phyloP scores from a whole-genome alignment of 768 basidiomycete species.

The Lactarius akahatsu region DNA sequence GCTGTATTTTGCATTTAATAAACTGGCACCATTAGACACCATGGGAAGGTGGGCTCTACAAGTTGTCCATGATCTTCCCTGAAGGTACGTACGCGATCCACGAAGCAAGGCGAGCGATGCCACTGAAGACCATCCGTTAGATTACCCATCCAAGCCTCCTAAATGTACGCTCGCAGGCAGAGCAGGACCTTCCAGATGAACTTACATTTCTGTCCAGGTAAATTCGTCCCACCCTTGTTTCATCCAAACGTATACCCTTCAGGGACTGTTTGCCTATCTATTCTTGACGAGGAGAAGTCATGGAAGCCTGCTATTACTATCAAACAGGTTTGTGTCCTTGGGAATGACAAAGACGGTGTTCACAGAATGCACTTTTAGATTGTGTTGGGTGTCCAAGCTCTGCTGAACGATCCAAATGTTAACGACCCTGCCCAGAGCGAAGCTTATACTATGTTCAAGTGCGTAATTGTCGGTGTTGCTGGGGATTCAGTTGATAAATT shows the following conservation, averaged over 20 bases:
- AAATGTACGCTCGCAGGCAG: slow-evolving; percentile 60
- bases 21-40: slow-evolving; percentile 60
- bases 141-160: slow-evolving; percentile 93
- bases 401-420: slow-evolving; percentile 93
- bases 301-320: slow-evolving; percentile 99
- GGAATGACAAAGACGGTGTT: neutral
- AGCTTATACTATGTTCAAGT: slow-evolving; percentile 99
- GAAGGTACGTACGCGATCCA: slow-evolving; percentile 61
- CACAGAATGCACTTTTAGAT: slow-evolving; percentile 53
- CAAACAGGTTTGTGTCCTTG: slow-evolving; percentile 69
- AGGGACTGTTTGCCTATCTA: slow-evolving; percentile 96
- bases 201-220: slow-evolving; percentile 54
- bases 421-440: slow-evolving; percentile 98
- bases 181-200: slow-evolving; percentile 18
- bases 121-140: slow-evolving; percentile 41
- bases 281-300: slow-evolving; percentile 96
- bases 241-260: slow-evolving; percentile 99
- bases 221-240: slow-evolving; percentile 94
- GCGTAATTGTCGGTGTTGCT: slow-evolving; percentile 36
- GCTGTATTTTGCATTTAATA: neutral
- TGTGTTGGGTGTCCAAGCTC: slow-evolving; percentile 91
- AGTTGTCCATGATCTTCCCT: slow-evolving; percentile 91
- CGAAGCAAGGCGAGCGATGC: neutral
- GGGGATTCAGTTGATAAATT: slow-evolving; percentile 16
- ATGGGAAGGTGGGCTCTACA: slow-evolving; percentile 97